Evolutionary conservation across 2,329 filamentous ascomycete genomes (phyloP).

Genomic region (Colletotrichum viniferum): DNA sequence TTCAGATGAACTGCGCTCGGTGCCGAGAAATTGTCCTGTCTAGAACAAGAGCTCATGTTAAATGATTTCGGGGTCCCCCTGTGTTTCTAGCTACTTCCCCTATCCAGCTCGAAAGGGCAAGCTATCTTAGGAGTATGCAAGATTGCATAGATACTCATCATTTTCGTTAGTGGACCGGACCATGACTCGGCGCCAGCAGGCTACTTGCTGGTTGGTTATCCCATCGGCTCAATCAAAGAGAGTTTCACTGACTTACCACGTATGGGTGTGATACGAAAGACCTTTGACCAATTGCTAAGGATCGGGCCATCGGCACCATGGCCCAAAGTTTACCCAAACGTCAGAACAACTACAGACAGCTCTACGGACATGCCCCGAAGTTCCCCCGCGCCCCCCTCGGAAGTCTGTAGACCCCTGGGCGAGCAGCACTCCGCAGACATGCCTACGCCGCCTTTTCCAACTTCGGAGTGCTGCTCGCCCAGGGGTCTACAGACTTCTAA

Average conservation of each 20-base stretch:
- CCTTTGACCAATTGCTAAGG: background rate
- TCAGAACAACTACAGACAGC: background rate
- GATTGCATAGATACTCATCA: background rate
- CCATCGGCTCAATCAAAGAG: background rate
- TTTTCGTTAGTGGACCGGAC: background rate
- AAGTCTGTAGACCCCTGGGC: too few relatives aligned
- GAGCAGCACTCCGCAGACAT: too few relatives aligned
- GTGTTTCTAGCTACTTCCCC: background rate
- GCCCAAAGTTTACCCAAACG: background rate
- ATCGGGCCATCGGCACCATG: too few relatives aligned
- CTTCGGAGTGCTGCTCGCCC: too few relatives aligned
- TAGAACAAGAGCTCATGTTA: background rate
- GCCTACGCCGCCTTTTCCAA: too few relatives aligned
- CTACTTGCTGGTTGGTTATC: background rate
- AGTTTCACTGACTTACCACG: background rate
- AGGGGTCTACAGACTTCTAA: too few relatives aligned
- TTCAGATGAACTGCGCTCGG: too few relatives aligned
- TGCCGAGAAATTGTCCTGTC: too few relatives aligned
- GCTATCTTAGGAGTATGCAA: background rate
- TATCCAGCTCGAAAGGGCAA: background rate
- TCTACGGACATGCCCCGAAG: too few relatives aligned
- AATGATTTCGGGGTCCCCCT: background rate
- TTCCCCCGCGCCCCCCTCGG: too few relatives aligned
- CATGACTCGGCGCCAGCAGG: background rate
- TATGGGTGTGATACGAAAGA: background rate